phyloP scores from a whole-genome alignment of 169 alveolate genomes.

The Sarcocystis neurona region DNA sequence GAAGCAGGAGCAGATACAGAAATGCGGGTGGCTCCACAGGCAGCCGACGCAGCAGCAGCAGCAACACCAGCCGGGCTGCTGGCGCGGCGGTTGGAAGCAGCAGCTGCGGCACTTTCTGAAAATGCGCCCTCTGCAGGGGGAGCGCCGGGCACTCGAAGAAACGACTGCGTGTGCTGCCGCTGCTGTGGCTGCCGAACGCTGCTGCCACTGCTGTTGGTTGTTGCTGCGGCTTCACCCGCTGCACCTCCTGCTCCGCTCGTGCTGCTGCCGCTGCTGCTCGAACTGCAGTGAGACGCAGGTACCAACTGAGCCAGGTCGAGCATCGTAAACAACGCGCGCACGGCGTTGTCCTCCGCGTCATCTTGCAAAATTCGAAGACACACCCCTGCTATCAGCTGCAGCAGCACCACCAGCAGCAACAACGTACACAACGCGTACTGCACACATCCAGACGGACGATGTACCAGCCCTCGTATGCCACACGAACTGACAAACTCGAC shows the following conservation, averaged over 20 bases:
- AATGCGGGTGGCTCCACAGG: not conserved
- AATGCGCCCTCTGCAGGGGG: too few species aligned
- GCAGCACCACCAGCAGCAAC: constrained; percentile 41
- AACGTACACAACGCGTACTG: not conserved
- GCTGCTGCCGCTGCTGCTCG: not conserved
- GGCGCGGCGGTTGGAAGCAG: not conserved
- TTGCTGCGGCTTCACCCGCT: constrained; percentile 16
- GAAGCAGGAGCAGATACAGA: not conserved
- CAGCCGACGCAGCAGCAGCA: not conserved
- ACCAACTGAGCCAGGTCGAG: constrained; percentile 26
- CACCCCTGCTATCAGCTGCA: constrained; percentile 44
- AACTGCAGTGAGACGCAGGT: not conserved
- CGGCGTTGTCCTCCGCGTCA: constrained; percentile 49
- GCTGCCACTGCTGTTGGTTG: constrained; percentile 66
- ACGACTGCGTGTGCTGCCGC: too few species aligned
- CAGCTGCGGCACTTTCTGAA: constrained; percentile 6
- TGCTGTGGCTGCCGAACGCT: not conserved
- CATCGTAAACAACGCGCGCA: constrained; percentile 31
- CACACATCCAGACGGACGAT: too few species aligned
- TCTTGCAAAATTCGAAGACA: constrained; percentile 10
- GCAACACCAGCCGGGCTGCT: not conserved
- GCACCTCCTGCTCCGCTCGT: constrained; percentile 9
- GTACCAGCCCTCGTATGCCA: too few species aligned
- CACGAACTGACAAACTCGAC: too few species aligned
- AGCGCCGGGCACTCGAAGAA: too few species aligned